Percentiles rank a stretch among this genome's conserved stretches.
Conservation (phyloP, 2,329 filamentous ascomycete species). For the Colletotrichum tamarilloi region DNA sequence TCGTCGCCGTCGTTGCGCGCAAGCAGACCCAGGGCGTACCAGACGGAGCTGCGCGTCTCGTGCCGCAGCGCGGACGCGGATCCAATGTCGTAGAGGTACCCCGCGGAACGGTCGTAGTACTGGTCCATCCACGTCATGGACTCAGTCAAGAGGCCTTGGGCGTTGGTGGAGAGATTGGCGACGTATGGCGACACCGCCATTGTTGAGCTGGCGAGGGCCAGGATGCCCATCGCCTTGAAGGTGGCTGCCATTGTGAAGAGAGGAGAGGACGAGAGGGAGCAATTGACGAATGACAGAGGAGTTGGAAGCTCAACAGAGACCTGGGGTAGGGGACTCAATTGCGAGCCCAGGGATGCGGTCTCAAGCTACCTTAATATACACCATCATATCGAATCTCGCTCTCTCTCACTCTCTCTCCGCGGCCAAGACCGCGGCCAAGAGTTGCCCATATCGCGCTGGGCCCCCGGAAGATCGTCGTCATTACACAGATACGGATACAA, state of each 20-base stretch:
- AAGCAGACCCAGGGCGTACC: slow-evolving; percentile 69
- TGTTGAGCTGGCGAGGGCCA: slow-evolving; percentile 21
- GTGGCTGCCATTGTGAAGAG: slow-evolving; percentile 18
- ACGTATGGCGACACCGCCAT: slow-evolving; percentile 33
- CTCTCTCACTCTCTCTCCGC: neutral
- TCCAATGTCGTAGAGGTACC: slow-evolving; percentile 64
- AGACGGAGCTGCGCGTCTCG: slow-evolving; percentile 66
- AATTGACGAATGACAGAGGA: neutral
- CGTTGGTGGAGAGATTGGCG: slow-evolving; percentile 40
- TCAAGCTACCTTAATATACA: slow-evolving; percentile 14
- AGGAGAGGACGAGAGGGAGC: neutral
- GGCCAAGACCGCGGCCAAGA: slow-evolving; percentile 17
- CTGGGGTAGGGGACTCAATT: neutral
- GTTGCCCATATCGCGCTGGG: neutral
- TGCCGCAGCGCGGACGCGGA: slow-evolving; percentile 59
- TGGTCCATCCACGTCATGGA: slow-evolving; percentile 67
- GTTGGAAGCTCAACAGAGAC: neutral
- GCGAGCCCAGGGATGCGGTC: neutral
- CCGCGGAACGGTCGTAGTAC: slow-evolving; percentile 62
- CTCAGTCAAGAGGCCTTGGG: slow-evolving; percentile 55
- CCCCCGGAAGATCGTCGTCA: slow-evolving; percentile 17
- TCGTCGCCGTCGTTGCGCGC: slow-evolving; percentile 64
- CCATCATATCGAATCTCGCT: neutral
- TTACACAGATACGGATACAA: neutral
- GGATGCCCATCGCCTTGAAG: slow-evolving; percentile 18